Percentiles rank a stretch among this genome's conserved stretches.
These are phyloP conservation scores for Candida labiduridarum DNA, from an alignment of 1,139 yeast species.

Conservation along the genomic window DNA sequence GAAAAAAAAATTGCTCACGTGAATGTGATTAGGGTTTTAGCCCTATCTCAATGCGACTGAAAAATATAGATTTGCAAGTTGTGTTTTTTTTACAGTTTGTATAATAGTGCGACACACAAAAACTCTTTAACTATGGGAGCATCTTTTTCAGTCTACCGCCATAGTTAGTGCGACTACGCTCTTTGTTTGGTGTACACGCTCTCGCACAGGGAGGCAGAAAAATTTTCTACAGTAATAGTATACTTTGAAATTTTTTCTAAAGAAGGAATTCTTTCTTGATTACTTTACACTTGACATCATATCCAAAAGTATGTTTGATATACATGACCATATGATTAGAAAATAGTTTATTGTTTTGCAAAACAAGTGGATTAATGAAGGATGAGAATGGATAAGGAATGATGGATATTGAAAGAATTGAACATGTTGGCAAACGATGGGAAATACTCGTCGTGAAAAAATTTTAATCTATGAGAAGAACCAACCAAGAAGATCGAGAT, in stretches of 20 bases:
- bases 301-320: constrained; percentile 7
- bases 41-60: not conserved
- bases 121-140: not conserved
- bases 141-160: too few species aligned
- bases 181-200: not conserved
- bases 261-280: not conserved
- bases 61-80: not conserved
- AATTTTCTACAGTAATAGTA: not conserved
- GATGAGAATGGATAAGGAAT: too few species aligned
- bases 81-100: not conserved
- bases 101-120: not conserved
- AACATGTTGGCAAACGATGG: too few species aligned
- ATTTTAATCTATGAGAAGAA: not conserved
- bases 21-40: not conserved
- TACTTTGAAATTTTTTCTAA: constrained; percentile 1
- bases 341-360: not conserved
- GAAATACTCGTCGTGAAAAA: not conserved
- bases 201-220: not conserved
- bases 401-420: too few species aligned
- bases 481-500: not conserved
- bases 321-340: not conserved
- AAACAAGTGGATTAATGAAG: not conserved
- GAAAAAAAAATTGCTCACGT: not conserved
- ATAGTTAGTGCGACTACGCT: not conserved
- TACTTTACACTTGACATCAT: constrained; percentile 7